A percentile compares a stretch with the other conserved stretches of the same genome.
Evolutionary conservation across 768 basidiomycete genomes (phyloP).

Genomic region (Hericium alpestre): DNA sequence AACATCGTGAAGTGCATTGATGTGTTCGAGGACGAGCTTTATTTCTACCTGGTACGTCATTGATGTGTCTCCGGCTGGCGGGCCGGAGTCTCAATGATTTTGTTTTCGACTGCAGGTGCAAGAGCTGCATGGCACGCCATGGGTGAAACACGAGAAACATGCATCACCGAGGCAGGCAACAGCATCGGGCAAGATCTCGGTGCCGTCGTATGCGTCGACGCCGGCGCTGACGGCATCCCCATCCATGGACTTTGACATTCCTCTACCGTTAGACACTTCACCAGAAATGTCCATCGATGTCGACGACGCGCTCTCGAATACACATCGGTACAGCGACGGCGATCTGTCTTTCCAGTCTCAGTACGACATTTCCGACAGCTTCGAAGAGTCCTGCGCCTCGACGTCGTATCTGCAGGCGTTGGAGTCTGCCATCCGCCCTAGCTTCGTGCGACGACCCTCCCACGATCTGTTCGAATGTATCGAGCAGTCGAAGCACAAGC

Average conservation of each 20-base stretch:
- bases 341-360: neutral
- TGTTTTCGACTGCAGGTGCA: constrained; percentile 50
- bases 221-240: constrained; percentile 13
- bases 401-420: constrained; percentile 12
- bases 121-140: constrained; percentile 88
- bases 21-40: constrained; percentile 72
- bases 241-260: constrained; percentile 8
- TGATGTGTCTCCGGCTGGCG: neutral
- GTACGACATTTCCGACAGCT: neutral
- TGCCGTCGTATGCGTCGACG: constrained; percentile 8
- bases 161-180: neutral
- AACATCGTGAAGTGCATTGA: constrained; percentile 79
- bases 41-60: constrained; percentile 73
- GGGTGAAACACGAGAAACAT: constrained; percentile 35
- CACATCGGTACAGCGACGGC: neutral
- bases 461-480: constrained; percentile 95
- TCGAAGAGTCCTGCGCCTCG: neutral
- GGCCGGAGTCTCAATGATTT: too few relatives aligned
- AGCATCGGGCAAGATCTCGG: neutral
- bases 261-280: constrained; percentile 4
- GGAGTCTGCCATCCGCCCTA: constrained; percentile 20
- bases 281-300: constrained; percentile 7
- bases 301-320: neutral
- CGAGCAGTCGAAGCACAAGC: constrained; percentile 73
- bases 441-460: constrained; percentile 62